phyloP scores from a whole-genome alignment of 306 rosid species.

The Alnus glutinosa region DNA sequence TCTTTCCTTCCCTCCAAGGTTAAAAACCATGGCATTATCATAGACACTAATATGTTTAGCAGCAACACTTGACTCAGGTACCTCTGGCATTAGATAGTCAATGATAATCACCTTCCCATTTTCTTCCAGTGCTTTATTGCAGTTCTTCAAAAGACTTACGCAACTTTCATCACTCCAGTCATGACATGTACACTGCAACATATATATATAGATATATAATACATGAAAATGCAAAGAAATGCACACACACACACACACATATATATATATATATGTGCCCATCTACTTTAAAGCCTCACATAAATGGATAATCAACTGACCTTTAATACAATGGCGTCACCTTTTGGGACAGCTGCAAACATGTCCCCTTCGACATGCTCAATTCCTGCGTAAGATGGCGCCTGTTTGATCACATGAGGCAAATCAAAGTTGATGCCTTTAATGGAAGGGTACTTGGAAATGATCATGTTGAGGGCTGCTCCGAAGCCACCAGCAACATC shows the following conservation, averaged over 20 bases:
- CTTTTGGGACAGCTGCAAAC: constrained; percentile 32
- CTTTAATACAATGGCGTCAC: constrained; percentile 39
- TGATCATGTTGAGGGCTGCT: constrained; percentile 28
- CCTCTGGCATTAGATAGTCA: constrained; percentile 39
- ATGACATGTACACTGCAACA: constrained; percentile 21
- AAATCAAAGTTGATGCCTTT: constrained; percentile 44
- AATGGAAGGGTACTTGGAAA: constrained; percentile 34
- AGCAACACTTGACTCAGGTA: constrained; percentile 13
- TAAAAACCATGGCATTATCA: constrained; percentile 27
- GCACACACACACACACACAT: too few species aligned
- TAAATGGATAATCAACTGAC: background rate
- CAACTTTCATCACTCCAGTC: constrained; percentile 43
- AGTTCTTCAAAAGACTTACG: constrained; percentile 22
- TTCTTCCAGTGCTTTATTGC: constrained; percentile 26
- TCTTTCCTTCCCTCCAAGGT: constrained; percentile 39
- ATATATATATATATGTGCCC: too few species aligned
- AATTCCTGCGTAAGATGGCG: constrained; percentile 27
- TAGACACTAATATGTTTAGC: constrained; percentile 23
- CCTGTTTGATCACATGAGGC: constrained; percentile 38
- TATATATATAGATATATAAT: background rate
- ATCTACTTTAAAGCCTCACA: background rate
- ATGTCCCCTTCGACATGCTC: constrained; percentile 36
- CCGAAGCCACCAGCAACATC: constrained; percentile 47
- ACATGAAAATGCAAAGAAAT: background rate
- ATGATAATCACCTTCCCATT: constrained; percentile 39